These are phyloP conservation scores for Phytophthora crassamura DNA, from an alignment of 352 stramenopile species.

Conservation along the genomic window DNA sequence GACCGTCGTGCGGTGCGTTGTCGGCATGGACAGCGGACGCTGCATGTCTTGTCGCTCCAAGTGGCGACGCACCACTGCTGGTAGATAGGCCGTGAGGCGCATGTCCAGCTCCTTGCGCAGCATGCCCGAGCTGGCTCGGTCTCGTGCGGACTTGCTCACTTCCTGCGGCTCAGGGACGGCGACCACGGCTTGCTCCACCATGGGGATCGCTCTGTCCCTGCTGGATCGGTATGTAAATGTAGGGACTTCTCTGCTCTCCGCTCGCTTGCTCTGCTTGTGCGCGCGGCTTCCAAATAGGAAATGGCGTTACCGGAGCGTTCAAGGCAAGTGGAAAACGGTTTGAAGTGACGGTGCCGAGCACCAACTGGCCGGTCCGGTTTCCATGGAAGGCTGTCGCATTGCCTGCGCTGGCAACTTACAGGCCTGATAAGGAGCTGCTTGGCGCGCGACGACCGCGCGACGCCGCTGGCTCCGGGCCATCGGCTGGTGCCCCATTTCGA, in stretches of 20 bases:
- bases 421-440: constrained; percentile 16
- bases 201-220: constrained; percentile 2
- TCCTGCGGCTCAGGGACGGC: background rate
- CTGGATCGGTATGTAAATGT: constrained; percentile 19
- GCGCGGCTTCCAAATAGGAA: constrained; percentile 39
- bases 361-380: constrained; percentile 32
- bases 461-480: constrained; percentile 18
- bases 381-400: constrained; percentile 27
- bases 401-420: background rate
- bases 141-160: constrained; percentile 9
- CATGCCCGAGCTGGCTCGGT: constrained; percentile 45
- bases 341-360: constrained; percentile 31
- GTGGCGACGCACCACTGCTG: constrained; percentile 78
- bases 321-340: constrained; percentile 19
- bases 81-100: constrained; percentile 83
- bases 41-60: constrained; percentile 67
- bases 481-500: constrained; percentile 26
- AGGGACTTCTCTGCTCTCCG: background rate
- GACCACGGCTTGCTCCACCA: constrained; percentile 16
- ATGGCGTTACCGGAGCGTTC: constrained; percentile 34
- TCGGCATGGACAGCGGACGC: constrained; percentile 52
- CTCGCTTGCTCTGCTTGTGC: constrained; percentile 2
- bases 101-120: constrained; percentile 85
- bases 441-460: constrained; percentile 28
- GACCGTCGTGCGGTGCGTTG: constrained; percentile 75